phyloP scores from a whole-genome alignment of 441 rosid genomes.

The Viola pubescens region DNA sequence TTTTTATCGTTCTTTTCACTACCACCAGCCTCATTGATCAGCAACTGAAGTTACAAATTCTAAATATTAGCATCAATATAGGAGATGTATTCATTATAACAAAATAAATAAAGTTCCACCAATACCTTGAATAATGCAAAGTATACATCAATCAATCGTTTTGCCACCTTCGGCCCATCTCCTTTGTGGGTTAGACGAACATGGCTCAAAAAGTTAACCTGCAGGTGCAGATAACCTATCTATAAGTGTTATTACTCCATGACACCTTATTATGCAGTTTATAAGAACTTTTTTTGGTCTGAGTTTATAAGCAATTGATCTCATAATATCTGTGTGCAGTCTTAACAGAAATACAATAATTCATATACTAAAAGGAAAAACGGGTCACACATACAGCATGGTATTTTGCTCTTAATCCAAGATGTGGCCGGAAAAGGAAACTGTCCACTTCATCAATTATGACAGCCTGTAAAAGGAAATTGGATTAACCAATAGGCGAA shows the following conservation, averaged over 20 bases:
- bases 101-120: slow-evolving; percentile 7
- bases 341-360: no score
- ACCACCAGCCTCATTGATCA: slow-evolving; percentile 51
- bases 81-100: no score
- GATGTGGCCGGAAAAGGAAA: slow-evolving; percentile 85
- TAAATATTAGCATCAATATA: not conserved
- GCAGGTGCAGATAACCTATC: no score
- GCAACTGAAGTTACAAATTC: slow-evolving; percentile 43
- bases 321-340: no score
- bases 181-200: slow-evolving; percentile 70
- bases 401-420: slow-evolving; percentile 78
- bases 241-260: no score
- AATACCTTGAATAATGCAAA: slow-evolving; percentile 91
- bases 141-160: slow-evolving; percentile 82
- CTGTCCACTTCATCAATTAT: slow-evolving; percentile 92
- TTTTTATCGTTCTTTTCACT: slow-evolving; percentile 30
- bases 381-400: slow-evolving; percentile 91
- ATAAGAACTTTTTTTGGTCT: no score
- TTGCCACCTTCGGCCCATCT: slow-evolving; percentile 87
- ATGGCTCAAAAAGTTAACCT: slow-evolving; percentile 93
- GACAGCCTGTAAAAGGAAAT: slow-evolving; percentile 56
- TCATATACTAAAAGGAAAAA: no score
- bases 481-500: slow-evolving; percentile 6
- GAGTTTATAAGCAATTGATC: no score
- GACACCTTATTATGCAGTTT: no score